These are phyloP conservation scores for Ceratobasidium sp. DNA, from an alignment of 1,284 basidiomycete genomes.

Conservation along the genomic window DNA sequence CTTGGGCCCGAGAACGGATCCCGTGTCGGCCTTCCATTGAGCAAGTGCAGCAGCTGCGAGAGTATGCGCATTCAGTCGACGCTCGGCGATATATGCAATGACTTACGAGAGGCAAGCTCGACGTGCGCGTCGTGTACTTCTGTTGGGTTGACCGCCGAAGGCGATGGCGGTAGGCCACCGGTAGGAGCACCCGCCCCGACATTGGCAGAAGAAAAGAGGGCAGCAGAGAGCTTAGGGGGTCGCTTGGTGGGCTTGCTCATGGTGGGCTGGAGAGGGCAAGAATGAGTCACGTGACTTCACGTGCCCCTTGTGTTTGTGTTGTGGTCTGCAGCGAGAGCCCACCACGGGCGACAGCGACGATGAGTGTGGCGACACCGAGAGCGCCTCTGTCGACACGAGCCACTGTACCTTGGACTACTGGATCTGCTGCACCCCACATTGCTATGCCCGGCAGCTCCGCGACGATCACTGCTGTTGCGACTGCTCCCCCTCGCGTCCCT, in stretches of 20 bases:
- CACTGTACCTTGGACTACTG: conserved; percentile 38
- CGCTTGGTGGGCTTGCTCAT: conserved; percentile 40
- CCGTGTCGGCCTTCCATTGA: conserved; percentile 69
- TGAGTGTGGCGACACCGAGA: conserved; percentile 39
- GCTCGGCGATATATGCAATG: background rate
- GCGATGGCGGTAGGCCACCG: conserved; percentile 68
- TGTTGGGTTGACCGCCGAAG: conserved; percentile 72
- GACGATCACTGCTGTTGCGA: conserved; percentile 44
- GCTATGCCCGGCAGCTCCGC: conserved; percentile 31
- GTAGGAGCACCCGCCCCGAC: conserved; percentile 59
- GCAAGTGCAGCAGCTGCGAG: conserved; percentile 60
- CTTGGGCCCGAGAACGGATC: conserved; percentile 61
- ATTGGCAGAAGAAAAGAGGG: conserved; percentile 30
- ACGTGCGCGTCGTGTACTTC: conserved; percentile 77
- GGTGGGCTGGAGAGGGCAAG: conserved; percentile 14
- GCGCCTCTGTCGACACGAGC: conserved; percentile 31
- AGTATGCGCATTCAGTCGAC: conserved; percentile 35
- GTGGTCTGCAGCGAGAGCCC: background rate
- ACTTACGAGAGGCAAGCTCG: conserved; percentile 51
- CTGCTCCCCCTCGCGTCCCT: conserved; percentile 39
- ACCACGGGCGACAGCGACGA: conserved; percentile 22
- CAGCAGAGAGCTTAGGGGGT: conserved; percentile 35
- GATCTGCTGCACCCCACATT: conserved; percentile 14
- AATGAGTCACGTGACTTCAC: conserved; percentile 29
- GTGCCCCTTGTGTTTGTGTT: conserved; percentile 23